Base-by-base conservation (phyloP, 108 stramenopile genomes). In the Schizochytrium sp. region DNA sequence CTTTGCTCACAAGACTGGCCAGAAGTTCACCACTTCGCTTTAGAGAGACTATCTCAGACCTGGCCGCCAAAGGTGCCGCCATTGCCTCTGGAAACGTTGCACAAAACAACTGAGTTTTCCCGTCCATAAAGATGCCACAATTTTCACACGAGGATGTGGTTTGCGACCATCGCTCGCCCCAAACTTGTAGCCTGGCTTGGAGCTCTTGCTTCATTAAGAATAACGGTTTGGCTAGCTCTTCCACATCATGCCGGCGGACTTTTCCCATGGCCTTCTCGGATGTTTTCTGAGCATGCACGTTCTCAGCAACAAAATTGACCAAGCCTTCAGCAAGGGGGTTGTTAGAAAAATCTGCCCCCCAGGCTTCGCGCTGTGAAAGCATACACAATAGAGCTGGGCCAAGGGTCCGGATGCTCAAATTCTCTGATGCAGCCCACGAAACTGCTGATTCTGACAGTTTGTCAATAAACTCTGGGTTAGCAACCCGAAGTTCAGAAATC, bases 1-100 rank as follows among this genome's bases (percentile, higher is more conserved):
- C 76, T 40, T 83, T 83, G 76, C 53, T 55, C 0, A 83, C 76
- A 13, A 83, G 76, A 83, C 76, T 83, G n/a, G 50, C 76, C 0
- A 83, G 64, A 38, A 69, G 64, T 44, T 69, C 64, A 0, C 64
- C 64, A 15, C 12, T 10, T 28, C 64, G 64, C 64, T 28, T 7
- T 7, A 69, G 57, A 58, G 57, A 15, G 13, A 58, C 13, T 17
- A 17, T 17, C 57, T 10, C 17, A 17, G 10, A 17, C 13, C 57
- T 15, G 57, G 57, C 57, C 57, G 17, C 57, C 57, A 17, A 17
- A 58, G 57, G 17, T 10, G 57, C 57, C 28, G 28, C 28, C 28
- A 28, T 28, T 28, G 57, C 10, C 57, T 58, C 17, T 10, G 57
- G 57, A 58, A 58, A 17, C 0, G 57, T 10, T 10, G 13, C 57